Conservation (phyloP, 768 basidiomycete genomes). For the Mycena indigotica region DNA sequence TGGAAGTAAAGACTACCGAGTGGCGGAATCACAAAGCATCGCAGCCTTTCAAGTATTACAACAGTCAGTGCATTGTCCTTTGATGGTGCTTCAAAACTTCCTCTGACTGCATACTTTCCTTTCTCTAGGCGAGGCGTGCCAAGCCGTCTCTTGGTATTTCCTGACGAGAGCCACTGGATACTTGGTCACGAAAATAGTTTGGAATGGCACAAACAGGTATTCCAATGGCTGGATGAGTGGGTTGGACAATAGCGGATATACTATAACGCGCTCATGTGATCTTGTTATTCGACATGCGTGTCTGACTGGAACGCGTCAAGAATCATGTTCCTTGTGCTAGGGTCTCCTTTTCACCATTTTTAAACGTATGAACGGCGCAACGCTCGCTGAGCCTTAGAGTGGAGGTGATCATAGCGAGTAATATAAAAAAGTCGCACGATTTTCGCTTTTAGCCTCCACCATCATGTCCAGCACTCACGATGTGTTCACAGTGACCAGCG, state of each 20-base stretch:
- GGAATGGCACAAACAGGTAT: background rate
- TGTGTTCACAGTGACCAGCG: slow-evolving; percentile 63
- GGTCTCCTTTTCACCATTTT: too few relatives aligned
- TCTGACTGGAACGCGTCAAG: background rate
- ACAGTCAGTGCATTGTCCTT: background rate
- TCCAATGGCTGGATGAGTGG: background rate
- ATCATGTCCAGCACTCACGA: slow-evolving; percentile 7
- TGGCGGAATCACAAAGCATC: slow-evolving; percentile 70
- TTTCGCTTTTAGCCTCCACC: background rate
- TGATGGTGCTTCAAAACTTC: background rate
- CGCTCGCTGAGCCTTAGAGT: too few relatives aligned
- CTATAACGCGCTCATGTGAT: background rate
- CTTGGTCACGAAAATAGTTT: background rate
- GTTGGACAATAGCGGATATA: background rate
- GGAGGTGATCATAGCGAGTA: background rate
- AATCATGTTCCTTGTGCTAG: too few relatives aligned
- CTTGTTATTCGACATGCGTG: background rate
- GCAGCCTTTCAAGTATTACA: background rate
- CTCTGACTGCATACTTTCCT: too few relatives aligned
- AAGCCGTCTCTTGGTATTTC: slow-evolving; percentile 4
- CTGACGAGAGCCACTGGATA: slow-evolving; percentile 5
- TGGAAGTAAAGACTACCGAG: slow-evolving; percentile 84
- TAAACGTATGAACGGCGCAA: too few relatives aligned
- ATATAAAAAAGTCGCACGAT: background rate
- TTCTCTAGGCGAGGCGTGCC: background rate